Conservation (phyloP, 2,329 filamentous ascomycete species). For the Alternaria atra region DNA sequence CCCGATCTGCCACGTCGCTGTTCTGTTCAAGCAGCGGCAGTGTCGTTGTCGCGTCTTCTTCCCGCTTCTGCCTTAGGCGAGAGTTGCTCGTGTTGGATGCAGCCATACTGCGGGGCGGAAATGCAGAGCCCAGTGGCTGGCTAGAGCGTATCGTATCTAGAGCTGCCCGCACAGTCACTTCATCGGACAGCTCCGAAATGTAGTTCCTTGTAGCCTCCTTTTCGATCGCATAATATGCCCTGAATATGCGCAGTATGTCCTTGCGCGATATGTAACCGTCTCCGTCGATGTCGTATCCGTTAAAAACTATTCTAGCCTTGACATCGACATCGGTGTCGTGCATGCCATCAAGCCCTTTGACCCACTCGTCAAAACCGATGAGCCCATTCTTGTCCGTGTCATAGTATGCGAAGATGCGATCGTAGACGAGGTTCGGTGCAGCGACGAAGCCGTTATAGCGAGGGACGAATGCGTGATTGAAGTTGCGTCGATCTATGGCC, state of each 20-base stretch:
- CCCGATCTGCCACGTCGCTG: constrained; percentile 34
- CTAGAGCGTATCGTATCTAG: constrained; percentile 54
- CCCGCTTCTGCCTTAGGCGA: constrained; percentile 43
- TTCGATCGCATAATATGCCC: constrained; percentile 89
- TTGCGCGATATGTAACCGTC: constrained; percentile 86
- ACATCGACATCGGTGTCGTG: constrained; percentile 59
- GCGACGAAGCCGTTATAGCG: constrained; percentile 81
- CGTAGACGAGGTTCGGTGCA: constrained; percentile 88
- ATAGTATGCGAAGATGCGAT: constrained; percentile 96
- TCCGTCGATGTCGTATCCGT: constrained; percentile 88
- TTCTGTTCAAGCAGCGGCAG: constrained; percentile 35
- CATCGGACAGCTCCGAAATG: constrained; percentile 77
- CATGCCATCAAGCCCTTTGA: constrained; percentile 78
- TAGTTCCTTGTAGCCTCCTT: constrained; percentile 88
- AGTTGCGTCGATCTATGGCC: constrained; percentile 91
- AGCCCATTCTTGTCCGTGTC: constrained; percentile 88
- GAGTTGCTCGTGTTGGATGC: constrained; percentile 24
- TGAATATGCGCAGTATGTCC: constrained; percentile 90
- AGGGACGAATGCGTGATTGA: constrained; percentile 88
- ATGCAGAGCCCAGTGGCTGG: constrained; percentile 58
- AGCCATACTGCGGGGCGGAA: constrained; percentile 50
- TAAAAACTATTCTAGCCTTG: constrained; percentile 70
- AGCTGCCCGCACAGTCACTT: constrained; percentile 69
- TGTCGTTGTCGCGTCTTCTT: constrained; percentile 43
- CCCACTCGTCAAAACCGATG: constrained; percentile 92